phyloP scores from a whole-genome alignment of 345 rosid species.

The Luvunga scandens region DNA sequence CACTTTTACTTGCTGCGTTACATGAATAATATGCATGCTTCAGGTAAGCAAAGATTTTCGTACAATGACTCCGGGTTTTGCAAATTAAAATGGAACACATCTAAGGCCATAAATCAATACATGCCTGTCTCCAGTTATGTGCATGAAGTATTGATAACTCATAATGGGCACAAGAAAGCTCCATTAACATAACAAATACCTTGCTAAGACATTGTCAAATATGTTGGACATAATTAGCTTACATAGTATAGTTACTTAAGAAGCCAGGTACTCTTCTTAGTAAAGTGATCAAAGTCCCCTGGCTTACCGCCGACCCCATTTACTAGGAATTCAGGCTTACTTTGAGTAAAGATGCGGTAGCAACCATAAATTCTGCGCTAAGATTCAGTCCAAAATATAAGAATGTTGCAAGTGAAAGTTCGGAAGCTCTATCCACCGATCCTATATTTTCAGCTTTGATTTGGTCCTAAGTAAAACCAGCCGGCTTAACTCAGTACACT shows the following conservation, averaged over 20 bases:
- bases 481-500: not conserved
- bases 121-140: not conserved
- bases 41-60: not conserved
- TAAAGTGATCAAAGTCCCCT: not conserved
- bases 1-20: not conserved
- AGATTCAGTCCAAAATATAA: not conserved
- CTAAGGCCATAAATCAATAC: not conserved
- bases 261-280: not conserved
- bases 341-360: not conserved
- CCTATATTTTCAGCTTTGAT: not conserved
- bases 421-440: not conserved
- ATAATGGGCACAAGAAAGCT: not conserved
- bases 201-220: not conserved
- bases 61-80: not conserved
- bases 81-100: not conserved
- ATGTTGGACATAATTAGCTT: not conserved
- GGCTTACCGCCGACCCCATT: not conserved
- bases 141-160: not conserved
- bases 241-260: not conserved
- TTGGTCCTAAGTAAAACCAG: not conserved
- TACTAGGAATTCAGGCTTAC: not conserved
- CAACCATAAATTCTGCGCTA: not conserved
- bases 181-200: not conserved
- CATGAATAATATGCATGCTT: not conserved
- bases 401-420: not conserved